A percentile compares a stretch with the other conserved stretches of the same genome.
Evolutionary conservation across 352 stramenopile genomes (phyloP).

Genomic region (Globisporangium uncinulatum): DNA sequence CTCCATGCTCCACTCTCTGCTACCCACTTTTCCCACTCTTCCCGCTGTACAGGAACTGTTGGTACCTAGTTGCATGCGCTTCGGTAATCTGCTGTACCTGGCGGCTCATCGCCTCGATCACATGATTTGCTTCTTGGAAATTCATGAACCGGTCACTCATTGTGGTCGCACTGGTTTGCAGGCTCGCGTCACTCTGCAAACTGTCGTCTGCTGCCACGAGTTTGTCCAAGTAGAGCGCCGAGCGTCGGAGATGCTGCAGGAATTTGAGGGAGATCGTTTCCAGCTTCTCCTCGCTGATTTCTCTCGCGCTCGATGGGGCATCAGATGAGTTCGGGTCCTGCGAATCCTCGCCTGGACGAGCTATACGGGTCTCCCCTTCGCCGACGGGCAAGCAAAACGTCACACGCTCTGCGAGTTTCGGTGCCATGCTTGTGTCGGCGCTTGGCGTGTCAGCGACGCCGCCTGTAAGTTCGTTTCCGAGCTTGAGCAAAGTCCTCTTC

Average conservation of each 20-base stretch:
- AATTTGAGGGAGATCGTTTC: slow-evolving; percentile 46
- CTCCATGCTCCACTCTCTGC: neutral
- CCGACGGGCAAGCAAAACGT: slow-evolving; percentile 42
- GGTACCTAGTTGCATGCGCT: slow-evolving; percentile 23
- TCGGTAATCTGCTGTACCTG: slow-evolving; percentile 33
- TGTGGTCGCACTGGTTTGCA: slow-evolving; percentile 23
- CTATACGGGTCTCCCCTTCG: slow-evolving; percentile 32
- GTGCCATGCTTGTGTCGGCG: slow-evolving; percentile 4
- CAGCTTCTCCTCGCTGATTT: slow-evolving; percentile 36
- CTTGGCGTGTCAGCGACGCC: neutral
- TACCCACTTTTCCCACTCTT: neutral
- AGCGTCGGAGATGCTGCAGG: slow-evolving; percentile 55
- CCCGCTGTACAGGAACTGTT: slow-evolving; percentile 18
- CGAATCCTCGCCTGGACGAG: slow-evolving; percentile 47
- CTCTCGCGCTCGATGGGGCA: slow-evolving; percentile 16
- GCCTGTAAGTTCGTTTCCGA: slow-evolving; percentile 11
- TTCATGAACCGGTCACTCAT: slow-evolving; percentile 27
- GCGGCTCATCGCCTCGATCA: slow-evolving; percentile 29
- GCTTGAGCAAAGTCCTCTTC: slow-evolving; percentile 31
- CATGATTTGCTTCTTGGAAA: slow-evolving; percentile 28
- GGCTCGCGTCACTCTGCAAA: slow-evolving; percentile 36
- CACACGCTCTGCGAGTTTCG: slow-evolving; percentile 45
- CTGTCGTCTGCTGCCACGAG: slow-evolving; percentile 43
- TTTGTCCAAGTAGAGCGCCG: slow-evolving; percentile 58
- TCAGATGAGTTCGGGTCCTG: slow-evolving; percentile 21